Percentiles rank a stretch among this genome's conserved stretches.
Evolutionary conservation across 352 stramenopile species (phyloP).

Genomic region (Globisporangium lucens): DNA sequence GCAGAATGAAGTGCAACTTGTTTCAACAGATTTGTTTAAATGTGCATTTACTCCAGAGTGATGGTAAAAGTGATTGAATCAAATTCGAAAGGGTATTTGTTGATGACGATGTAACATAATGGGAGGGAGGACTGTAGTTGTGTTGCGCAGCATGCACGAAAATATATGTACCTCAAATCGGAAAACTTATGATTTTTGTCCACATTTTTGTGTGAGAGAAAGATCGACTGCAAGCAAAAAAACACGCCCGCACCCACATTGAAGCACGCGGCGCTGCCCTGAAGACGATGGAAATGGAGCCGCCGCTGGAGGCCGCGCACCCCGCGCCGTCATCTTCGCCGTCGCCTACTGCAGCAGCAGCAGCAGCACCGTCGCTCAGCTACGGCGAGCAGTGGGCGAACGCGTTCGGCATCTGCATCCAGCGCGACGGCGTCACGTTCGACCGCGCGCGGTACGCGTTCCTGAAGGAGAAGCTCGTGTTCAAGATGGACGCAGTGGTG

Average conservation of each 20-base stretch:
- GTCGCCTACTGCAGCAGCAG: background rate
- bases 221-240: background rate
- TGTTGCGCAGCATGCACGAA: too few species aligned
- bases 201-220: background rate
- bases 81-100: too few species aligned
- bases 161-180: too few species aligned
- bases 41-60: too few species aligned
- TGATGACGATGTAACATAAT: too few species aligned
- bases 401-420: conserved; percentile 27
- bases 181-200: too few species aligned
- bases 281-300: conserved; percentile 3
- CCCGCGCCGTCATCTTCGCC: background rate
- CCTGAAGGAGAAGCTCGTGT: conserved; percentile 61
- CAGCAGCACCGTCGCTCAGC: background rate
- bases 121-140: too few species aligned
- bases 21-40: too few species aligned
- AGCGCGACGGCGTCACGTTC: conserved; percentile 16
- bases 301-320: background rate
- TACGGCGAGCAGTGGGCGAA: conserved; percentile 33
- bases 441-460: conserved; percentile 44
- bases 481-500: conserved; percentile 51
- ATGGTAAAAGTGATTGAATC: too few species aligned
- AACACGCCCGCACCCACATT: background rate
- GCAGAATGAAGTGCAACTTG: too few species aligned
- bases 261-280: background rate